Evolutionary conservation across 2,329 filamentous ascomycete species (phyloP), one percentile per base, ranked within the genome.

Genomic region (Nemania diffusa): DNA sequence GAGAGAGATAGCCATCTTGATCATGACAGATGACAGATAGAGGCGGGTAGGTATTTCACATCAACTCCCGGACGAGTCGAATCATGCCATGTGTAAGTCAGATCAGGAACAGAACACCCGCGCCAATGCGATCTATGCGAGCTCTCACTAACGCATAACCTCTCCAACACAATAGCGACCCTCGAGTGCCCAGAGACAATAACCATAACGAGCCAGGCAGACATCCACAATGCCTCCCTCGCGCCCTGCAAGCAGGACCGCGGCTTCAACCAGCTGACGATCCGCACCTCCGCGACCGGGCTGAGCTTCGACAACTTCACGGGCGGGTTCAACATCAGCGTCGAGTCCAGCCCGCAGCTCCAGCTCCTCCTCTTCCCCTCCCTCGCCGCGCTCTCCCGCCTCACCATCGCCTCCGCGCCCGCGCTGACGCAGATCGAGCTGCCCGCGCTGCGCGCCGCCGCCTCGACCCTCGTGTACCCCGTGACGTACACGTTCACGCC

Each of bases 71-170:
- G 8, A 3, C 34, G 11, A 13, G 11, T 1, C 58, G 37, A 20
- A 61, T 55, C 37, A 53, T 55, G 50, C 58, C 48, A 61, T 61
- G 48, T 61, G 58, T 61, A 61, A 61, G 58, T 53, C 50, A 20
- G 20, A 26, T 46, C 42, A 46, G 6, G 20, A 46, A 20, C 11
- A 29, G n/a, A n/a, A n/a, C n/a, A n/a, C n/a, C n/a, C n/a, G n/a
- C n/a, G n/a, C n/a, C n/a, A n/a, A n/a, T n/a, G n/a, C n/a, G n/a
- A n/a, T n/a, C n/a, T n/a, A n/a, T n/a, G n/a, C n/a, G n/a, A n/a
- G n/a, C n/a, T n/a, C n/a, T 27, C 7, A 40, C 34, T 55, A 34
- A 53, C 50, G 24, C 17, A 3, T n/a, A 40, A 13, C 3, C 34
- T 6, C 7, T 17, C 32, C n/a, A 15, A 46, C n/a, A 46, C 11